Conservation (phyloP, 2,329 filamentous ascomycete species). For the Pseudocercospora cruenta region DNA sequence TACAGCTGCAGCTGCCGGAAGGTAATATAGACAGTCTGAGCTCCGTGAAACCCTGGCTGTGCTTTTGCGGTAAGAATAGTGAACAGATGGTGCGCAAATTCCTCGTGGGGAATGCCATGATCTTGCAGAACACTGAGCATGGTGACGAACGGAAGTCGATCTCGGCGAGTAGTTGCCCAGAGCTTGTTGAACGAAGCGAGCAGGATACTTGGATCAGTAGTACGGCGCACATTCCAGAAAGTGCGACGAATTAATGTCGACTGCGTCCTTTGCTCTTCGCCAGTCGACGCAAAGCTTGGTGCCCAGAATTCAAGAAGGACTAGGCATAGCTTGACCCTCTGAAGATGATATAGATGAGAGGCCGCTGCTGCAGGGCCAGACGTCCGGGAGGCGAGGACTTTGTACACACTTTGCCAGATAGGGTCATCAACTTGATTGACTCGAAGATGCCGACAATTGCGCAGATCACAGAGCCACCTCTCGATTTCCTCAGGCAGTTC, state of each 20-base stretch:
- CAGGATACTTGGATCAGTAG: not conserved
- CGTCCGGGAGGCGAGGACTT: conserved; percentile 13
- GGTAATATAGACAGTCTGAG: conserved; percentile 1
- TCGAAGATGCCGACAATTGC: not conserved
- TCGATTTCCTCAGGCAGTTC: conserved; percentile 5
- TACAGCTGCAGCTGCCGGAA: conserved; percentile 14
- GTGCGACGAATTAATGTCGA: not conserved
- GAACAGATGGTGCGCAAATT: conserved; percentile 1
- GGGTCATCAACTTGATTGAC: not conserved
- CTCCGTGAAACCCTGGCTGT: not conserved
- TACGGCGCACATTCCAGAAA: not conserved
- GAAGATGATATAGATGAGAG: conserved; percentile 11
- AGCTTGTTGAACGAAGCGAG: not conserved
- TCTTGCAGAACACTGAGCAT: conserved; percentile 16
- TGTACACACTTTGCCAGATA: conserved; percentile 12
- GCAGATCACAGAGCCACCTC: conserved; percentile 14
- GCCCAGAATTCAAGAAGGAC: conserved; percentile 17
- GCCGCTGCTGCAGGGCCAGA: conserved; percentile 5
- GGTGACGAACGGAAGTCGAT: not conserved
- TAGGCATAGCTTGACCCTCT: conserved; percentile 1
- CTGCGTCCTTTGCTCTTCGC: not conserved
- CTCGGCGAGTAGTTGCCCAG: not conserved
- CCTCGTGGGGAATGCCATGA: conserved; percentile 3
- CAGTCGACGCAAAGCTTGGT: not conserved
- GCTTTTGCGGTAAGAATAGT: conserved; percentile 3